Evolutionary conservation across 805 yeast genomes (phyloP).

Genomic region (Nakazawaea ishiwadae): DNA sequence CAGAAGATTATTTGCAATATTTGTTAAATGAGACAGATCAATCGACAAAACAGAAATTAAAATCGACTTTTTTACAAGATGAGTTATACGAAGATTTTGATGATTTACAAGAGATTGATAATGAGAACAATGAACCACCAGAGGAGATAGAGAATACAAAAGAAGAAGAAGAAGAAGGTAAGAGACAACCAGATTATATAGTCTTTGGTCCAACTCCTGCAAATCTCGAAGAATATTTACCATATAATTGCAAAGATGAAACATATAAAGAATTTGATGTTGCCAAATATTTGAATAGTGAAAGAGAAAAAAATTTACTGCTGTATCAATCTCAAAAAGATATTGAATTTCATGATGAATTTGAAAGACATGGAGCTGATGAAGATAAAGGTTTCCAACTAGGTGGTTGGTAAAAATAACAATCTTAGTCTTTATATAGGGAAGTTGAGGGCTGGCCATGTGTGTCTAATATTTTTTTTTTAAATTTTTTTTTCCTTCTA

Average conservation of each 20-base stretch:
- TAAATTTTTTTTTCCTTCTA: background rate
- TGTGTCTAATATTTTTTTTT: too few relatives aligned
- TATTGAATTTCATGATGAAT: constrained; percentile 2
- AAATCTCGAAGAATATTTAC: constrained; percentile 23
- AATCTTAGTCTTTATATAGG: too few relatives aligned
- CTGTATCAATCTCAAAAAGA: constrained; percentile 2
- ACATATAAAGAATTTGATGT: constrained; percentile 8
- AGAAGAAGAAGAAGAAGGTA: background rate
- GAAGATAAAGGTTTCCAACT: constrained; percentile 9
- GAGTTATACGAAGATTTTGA: constrained; percentile 6
- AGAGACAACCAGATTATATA: constrained; percentile 22
- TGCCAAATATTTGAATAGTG: constrained; percentile 1
- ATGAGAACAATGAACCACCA: too few relatives aligned
- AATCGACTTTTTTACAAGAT: constrained; percentile 8
- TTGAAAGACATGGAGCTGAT: background rate
- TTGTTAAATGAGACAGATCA: constrained; percentile 2
- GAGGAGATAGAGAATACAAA: background rate
- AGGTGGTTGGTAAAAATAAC: constrained; percentile 6
- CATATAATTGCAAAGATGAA: constrained; percentile 25
- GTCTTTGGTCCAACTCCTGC: constrained; percentile 32
- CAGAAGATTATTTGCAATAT: constrained; percentile 11
- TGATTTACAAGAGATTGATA: constrained; percentile 4
- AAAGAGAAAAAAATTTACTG: constrained; percentile 1
- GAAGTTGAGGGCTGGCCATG: too few relatives aligned
- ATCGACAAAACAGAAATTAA: constrained; percentile 4